These are phyloP conservation scores for Cercospora berteroae DNA, from an alignment of 2,329 filamentous ascomycete genomes.

Conservation along the genomic window DNA sequence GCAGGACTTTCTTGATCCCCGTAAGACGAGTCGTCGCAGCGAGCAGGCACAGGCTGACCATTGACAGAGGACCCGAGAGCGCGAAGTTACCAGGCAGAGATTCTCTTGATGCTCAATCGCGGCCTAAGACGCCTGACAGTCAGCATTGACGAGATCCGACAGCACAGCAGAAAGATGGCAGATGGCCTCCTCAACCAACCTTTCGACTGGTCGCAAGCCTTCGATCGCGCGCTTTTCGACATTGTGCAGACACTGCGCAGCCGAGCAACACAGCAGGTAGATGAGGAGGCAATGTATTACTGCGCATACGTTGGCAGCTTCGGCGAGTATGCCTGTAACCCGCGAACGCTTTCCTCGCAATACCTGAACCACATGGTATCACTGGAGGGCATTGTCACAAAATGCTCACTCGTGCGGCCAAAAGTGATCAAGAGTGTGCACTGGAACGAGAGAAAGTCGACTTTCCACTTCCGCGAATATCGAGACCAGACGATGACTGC, in stretches of 20 bases:
- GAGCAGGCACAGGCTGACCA: constrained; percentile 11
- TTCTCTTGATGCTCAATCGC: constrained; percentile 70
- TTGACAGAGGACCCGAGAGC: constrained; percentile 55
- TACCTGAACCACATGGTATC: constrained; percentile 97
- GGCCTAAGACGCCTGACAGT: constrained; percentile 58
- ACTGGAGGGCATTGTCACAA: constrained; percentile 94
- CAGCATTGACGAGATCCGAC: constrained; percentile 81
- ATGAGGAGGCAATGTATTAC: constrained; percentile 80
- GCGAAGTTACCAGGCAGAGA: constrained; percentile 83
- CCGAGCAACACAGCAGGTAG: constrained; percentile 70
- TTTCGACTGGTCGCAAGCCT: constrained; percentile 84
- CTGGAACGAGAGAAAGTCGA: constrained; percentile 82
- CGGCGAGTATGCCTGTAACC: constrained; percentile 91
- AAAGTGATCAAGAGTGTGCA: constrained; percentile 99
- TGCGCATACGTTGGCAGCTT: constrained; percentile 97
- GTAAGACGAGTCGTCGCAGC: constrained; percentile 54
- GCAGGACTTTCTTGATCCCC: constrained; percentile 90
- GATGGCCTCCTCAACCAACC: constrained; percentile 76
- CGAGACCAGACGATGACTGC: constrained; percentile 94
- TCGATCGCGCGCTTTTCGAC: constrained; percentile 85
- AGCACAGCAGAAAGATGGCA: constrained; percentile 81
- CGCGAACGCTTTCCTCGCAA: constrained; percentile 81
- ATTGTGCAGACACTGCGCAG: constrained; percentile 78
- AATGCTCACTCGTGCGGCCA: constrained; percentile 89
- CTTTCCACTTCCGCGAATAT: constrained; percentile 88